These are phyloP conservation scores for Scenedesmus sp. DNA, from an alignment of 163 green algal genomes.

Conservation along the genomic window DNA sequence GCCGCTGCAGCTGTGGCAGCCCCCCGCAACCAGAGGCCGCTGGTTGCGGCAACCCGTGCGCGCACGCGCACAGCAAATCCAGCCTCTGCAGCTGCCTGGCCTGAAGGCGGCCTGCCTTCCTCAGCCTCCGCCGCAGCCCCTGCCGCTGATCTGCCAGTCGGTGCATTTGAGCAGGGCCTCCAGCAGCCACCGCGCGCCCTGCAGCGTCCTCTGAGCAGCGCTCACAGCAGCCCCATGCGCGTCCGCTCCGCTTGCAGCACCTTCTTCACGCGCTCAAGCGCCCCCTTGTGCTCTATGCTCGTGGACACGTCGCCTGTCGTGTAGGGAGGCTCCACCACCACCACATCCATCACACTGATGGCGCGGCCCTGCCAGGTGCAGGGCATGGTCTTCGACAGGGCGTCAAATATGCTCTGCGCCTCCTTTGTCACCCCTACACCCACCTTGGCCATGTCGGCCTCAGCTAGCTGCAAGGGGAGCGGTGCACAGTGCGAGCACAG, in stretches of 20 bases:
- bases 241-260: constrained; percentile 65
- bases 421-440: constrained; percentile 83
- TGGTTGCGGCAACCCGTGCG: too few species aligned
- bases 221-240: constrained; percentile 59
- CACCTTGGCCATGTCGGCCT: constrained; percentile 74
- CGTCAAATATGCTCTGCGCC: constrained; percentile 88
- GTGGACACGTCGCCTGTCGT: not conserved
- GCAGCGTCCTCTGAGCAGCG: not conserved
- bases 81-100: too few species aligned
- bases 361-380: constrained; percentile 71
- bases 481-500: not conserved
- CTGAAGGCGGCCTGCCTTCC: too few species aligned
- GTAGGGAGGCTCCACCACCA: constrained; percentile 47
- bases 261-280: constrained; percentile 70
- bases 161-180: not conserved
- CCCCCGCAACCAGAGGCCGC: too few species aligned
- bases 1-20: too few species aligned
- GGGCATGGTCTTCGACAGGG: constrained; percentile 88
- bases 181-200: not conserved
- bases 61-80: too few species aligned
- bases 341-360: constrained; percentile 55
- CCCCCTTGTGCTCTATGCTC: not conserved
- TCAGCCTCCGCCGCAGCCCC: not conserved
- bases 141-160: not conserved
- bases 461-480: constrained; percentile 19